phyloP scores from a whole-genome alignment of 192 early-diverging fungal genomes.

The Thamnidium elegans region DNA sequence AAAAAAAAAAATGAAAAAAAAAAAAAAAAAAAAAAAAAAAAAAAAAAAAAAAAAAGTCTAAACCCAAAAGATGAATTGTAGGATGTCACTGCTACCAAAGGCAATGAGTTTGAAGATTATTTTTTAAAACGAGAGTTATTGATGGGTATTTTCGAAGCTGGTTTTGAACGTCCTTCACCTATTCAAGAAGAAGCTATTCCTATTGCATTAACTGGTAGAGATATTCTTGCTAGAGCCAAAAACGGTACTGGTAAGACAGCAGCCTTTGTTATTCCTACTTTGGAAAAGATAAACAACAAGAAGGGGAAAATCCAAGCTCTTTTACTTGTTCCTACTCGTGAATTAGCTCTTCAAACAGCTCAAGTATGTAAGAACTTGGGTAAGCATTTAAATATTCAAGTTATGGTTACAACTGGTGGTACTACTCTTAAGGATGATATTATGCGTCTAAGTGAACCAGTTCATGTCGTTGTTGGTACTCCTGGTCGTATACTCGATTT shows the following conservation, averaged over 20 bases:
- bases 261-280: slow-evolving; percentile 92
- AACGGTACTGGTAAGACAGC: slow-evolving; percentile 96
- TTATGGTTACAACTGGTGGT: slow-evolving; percentile 99
- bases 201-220: slow-evolving; percentile 91
- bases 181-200: slow-evolving; percentile 99
- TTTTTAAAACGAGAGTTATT: slow-evolving; percentile 93
- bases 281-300: slow-evolving; percentile 90
- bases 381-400: slow-evolving; percentile 93
- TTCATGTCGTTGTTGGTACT: slow-evolving; percentile 96
- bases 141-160: slow-evolving; percentile 99
- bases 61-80: slow-evolving; percentile 7
- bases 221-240: slow-evolving; percentile 96
- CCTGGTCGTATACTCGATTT: slow-evolving; percentile 97
- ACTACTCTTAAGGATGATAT: slow-evolving; percentile 99
- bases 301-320: slow-evolving; percentile 89
- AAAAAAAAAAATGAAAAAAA: not conserved
- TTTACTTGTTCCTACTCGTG: slow-evolving; percentile 93
- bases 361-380: slow-evolving; percentile 98
- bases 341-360: slow-evolving; percentile 98
- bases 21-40: not conserved
- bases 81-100: slow-evolving; percentile 96
- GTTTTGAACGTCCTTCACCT: slow-evolving; percentile 95
- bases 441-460: slow-evolving; percentile 86
- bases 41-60: not conserved
- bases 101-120: slow-evolving; percentile 99